Conservation (phyloP, 768 basidiomycete genomes). For the Mycena pura region DNA sequence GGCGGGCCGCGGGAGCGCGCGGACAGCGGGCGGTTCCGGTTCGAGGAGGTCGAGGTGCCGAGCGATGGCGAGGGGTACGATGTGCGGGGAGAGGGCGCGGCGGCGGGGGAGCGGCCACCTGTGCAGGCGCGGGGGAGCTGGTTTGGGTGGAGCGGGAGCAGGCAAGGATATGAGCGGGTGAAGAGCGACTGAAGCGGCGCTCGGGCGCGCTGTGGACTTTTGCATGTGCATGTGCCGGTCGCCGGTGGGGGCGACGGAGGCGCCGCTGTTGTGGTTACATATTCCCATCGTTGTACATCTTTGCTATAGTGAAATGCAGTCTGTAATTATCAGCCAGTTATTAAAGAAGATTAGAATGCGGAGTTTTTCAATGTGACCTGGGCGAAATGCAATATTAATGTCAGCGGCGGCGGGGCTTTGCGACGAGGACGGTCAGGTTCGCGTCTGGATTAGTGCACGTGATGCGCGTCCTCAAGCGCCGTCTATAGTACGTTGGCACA, state of each 20-base stretch:
- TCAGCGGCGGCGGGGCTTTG: too few species aligned
- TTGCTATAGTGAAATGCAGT: too few species aligned
- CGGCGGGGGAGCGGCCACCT: conserved; percentile 27
- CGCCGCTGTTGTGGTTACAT: too few species aligned
- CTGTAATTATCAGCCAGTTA: too few species aligned
- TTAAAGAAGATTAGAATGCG: too few species aligned
- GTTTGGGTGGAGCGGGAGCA: conserved; percentile 57
- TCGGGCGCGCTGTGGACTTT: not conserved
- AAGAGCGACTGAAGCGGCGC: conserved; percentile 51
- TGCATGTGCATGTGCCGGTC: not conserved
- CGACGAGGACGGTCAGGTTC: too few species aligned
- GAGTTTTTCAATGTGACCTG: too few species aligned
- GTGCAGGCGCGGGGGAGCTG: conserved; percentile 48
- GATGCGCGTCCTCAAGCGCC: too few species aligned
- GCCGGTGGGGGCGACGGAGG: not conserved
- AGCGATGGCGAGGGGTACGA: conserved; percentile 75
- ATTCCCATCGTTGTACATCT: too few species aligned
- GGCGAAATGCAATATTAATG: too few species aligned
- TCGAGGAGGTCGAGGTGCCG: conserved; percentile 76
- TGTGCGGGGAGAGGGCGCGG: conserved; percentile 29
- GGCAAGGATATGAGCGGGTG: conserved; percentile 53
- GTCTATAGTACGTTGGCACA: too few species aligned
- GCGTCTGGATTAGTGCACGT: too few species aligned
- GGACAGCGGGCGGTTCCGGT: conserved; percentile 43
- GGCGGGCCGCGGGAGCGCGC: conserved; percentile 49